Base-by-base conservation (phyloP, 2,329 filamentous ascomycete species). In the Diplocarpon mali region DNA sequence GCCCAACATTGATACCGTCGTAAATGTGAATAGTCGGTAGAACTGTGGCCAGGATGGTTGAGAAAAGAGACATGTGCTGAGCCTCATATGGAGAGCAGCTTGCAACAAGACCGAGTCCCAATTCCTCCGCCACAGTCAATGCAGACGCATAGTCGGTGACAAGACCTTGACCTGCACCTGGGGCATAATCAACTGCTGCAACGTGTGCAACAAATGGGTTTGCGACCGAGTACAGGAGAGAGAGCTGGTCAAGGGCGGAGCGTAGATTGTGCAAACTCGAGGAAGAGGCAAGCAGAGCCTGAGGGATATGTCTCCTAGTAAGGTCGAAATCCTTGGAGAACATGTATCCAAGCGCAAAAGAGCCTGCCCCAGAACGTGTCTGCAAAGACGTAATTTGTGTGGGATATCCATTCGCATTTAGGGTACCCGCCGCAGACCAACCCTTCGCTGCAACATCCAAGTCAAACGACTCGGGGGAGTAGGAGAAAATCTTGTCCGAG, bases 291-390 rank as follows among this genome's bases (percentile, higher is more conserved):
- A 98, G 68, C 52, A 98, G 80, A 13, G 86, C 81, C 72, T 98
- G 92, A 2, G 92, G 90, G 47, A 95, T 80, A 62, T 92, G 80
- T 55, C 89, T 80, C 73, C 92, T 95, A 69, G 76, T 79, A 59
- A 95, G 67, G 64, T 96, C 89, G 60, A 95, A 95, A 67, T 98
- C 92, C 60, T 87, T 86, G 49, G 89, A 95, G 73, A 96, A 98
- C 64, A 96, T 85, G 68, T 98, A 98, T 46, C 92, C 92, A 39
- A 98, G 75, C 16, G 92, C 88, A 61, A 96, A 84, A 53, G 85
- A 80, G 45, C 90, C 92, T 42, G 92, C 92, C 47, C 92, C 92
- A 45, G 83, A 78, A 43, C 92, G 77, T 35, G 89, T 93, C 70
- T 98, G 84, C 60, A 95, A 78, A 17, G 84, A 69, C 49, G 89